Evolutionary conservation across 371 early-diverging fungal genomes (phyloP), one percentile per base, ranked within the genome.

Genomic region (Apophysomyces elegans): DNA sequence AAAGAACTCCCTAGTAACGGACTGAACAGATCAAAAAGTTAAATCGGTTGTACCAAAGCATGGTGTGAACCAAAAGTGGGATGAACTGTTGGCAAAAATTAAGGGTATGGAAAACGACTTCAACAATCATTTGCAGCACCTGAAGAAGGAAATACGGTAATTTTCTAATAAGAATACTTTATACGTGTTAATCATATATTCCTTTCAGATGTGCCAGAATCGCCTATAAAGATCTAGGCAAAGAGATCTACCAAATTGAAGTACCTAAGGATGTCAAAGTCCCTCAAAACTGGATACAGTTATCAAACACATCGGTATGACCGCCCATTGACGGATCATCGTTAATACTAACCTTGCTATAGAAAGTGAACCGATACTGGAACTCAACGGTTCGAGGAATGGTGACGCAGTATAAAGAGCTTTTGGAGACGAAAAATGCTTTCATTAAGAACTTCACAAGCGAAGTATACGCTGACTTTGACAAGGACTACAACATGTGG

Each of bases 241-340:
- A 99, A 74, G 99, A 99, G 70, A 85, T 94, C 8, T 96, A 93
- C 76, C 96, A 96, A 79, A 73, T 99, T 13, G 99, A 99, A 72
- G 86, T 95, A 2, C 93, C 98, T 1, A 82, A 85, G 50, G 84
- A 75, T 45, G 79, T 93, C 45, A 83, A 88, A 26, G 93, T 95
- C 9, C 98, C 99, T 1, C 64, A 64, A 39, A 79, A 88, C 61
- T 99, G 95, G 91, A 78, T 85, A 32, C 81, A 90, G 56, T 74
- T 94, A 63, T 93, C 94, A 4, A 84, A 85, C 12, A 98, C 98
- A 3, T 85, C 86, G 74, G 90, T 90, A 75, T 41, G 2, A 26
- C 32, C 2, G 74, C 72, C 37, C 37, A 14, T 45, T 38, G 35
- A 43, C 7, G 43, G 39, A 57, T 18, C 2, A 41, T 6, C 26